Evolutionary conservation across 228 moss, liverwort and hornwort genomes (phyloP).

Genomic region (Sphagnum fallax): DNA sequence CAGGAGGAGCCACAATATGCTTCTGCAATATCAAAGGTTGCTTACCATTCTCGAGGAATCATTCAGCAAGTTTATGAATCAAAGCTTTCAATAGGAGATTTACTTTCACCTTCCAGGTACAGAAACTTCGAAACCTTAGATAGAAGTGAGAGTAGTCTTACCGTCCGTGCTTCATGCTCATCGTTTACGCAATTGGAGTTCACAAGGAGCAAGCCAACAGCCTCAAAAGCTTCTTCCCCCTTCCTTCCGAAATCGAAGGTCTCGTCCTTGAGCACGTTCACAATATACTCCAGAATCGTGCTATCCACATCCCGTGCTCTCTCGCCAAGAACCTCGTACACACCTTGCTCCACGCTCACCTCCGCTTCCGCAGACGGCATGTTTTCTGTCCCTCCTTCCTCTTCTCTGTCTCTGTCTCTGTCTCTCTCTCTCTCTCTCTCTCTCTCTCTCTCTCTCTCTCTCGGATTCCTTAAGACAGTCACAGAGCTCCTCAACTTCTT

Average conservation of each 20-base stretch:
- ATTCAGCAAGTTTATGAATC: too few species aligned
- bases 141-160: constrained; percentile 15
- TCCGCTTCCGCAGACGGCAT: constrained; percentile 79
- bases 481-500: too few species aligned
- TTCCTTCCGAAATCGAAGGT: constrained; percentile 91
- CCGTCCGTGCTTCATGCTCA: constrained; percentile 68
- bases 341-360: constrained; percentile 67
- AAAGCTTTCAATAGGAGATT: too few species aligned
- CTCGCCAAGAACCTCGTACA: constrained; percentile 72
- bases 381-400: constrained; percentile 14
- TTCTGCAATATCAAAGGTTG: too few species aligned
- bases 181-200: constrained; percentile 77
- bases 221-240: constrained; percentile 89
- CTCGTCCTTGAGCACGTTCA: constrained; percentile 95
- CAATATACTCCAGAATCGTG: constrained; percentile 80
- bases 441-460: too few species aligned
- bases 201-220: constrained; percentile 72
- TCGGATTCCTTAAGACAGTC: too few species aligned
- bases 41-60: too few species aligned
- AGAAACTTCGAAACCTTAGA: neutral
- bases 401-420: neutral
- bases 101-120: too few species aligned
- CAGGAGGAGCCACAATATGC: too few species aligned
- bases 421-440: neutral
- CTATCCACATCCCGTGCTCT: constrained; percentile 73